Base-by-base conservation (phyloP, 139 green algal genomes). In the Micractinium conductrix region DNA sequence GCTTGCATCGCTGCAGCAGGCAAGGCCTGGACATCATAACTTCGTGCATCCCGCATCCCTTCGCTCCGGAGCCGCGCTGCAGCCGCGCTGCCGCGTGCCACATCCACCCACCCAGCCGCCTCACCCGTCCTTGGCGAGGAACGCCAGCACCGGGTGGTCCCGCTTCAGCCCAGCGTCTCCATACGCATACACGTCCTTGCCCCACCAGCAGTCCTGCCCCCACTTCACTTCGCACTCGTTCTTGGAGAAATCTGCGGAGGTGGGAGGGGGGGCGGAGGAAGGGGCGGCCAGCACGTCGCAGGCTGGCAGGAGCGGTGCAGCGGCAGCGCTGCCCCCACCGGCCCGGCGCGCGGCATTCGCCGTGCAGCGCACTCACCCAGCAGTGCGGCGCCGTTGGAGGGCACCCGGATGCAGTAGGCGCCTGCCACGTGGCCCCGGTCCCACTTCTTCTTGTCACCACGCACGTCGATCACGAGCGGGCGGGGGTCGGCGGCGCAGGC, bases 91-190 rank as follows among this genome's bases (percentile, higher is more conserved):
- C n/a, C n/a, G n/a, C n/a, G n/a, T n/a, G n/a, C n/a, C n/a, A n/a
- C n/a, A n/a, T n/a, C n/a, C n/a, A n/a, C n/a, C n/a, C n/a, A n/a
- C n/a, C n/a, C n/a, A n/a, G n/a, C n/a, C n/a, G n/a, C n/a, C 84
- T 83, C 62, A 74, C 60, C 81, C 84, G 55, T 95, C 88, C 4
- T 85, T 78, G 6, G 79, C 45, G 48, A 96, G 86, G 74, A 94
- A 96, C 8, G 89, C 80, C 0, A 92, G 65, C 26, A 96, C 93
- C 7, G 91, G 86, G 81, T 96, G 88, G 53, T 94, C 91, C 86
- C 88, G 92, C 42, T 90, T 90, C 43, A 96, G 84, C 0, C 62
- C 74, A 2, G 83, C 67, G 2, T 93, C 89, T 12, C 93, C 92
- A 78, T 95, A 96, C 24, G 96, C 83, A 8, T 95, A 45, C 17